Base-by-base conservation (phyloP, 495 filamentous ascomycete genomes). In the Aspergillus panamensis region DNA sequence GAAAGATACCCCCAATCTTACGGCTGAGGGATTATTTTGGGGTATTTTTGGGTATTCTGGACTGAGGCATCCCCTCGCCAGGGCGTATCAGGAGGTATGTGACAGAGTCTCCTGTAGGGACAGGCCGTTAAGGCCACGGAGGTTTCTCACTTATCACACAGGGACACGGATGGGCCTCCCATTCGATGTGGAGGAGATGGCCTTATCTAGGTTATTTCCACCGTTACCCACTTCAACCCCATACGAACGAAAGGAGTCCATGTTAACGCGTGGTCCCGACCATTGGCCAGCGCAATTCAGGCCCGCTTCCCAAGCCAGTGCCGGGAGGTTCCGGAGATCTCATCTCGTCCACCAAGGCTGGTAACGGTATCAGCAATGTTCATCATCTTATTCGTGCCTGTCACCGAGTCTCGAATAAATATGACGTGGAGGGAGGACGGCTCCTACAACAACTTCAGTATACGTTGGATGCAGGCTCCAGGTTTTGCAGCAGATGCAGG, bases 281-380 rank as follows among this genome's bases (percentile, higher is more conserved):
- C 61, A 70, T 67, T 70, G 67, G 67, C 52, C 48, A 35, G 16
- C 55, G 35, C 47, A 39, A n/a, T n/a, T 48, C 29, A 33, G 50
- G 33, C 37, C 53, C 55, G 47, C 39, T 51, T 45, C 44, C 48
- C 9, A 48, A 54, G 44, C 55, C 54, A 51, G 51, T 51, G 53
- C 57, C 64, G 66, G 68, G 60, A 66, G 63, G 59, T 58, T 59
- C 64, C 66, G 65, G 68, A 61, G 61, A 31, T 19, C 45, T 25
- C 51, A 19, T 35, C 16, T 29, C 53, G 17, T 48, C 32, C 12
- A 16, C 32, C 31, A 48, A 25, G 25, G 25, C 21, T 29, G 19
- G 53, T 13, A 32, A 3, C 17, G 12, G 32, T 47, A 45, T 39
- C 48, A 53, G 29, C 47, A 53, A 5, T 51, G 12, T 14, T 16